Percentiles rank a stretch among this genome's conserved stretches.
These are phyloP conservation scores for Penicillium sp. DNA, from an alignment of 2,329 filamentous ascomycete genomes.

Conservation along the genomic window DNA sequence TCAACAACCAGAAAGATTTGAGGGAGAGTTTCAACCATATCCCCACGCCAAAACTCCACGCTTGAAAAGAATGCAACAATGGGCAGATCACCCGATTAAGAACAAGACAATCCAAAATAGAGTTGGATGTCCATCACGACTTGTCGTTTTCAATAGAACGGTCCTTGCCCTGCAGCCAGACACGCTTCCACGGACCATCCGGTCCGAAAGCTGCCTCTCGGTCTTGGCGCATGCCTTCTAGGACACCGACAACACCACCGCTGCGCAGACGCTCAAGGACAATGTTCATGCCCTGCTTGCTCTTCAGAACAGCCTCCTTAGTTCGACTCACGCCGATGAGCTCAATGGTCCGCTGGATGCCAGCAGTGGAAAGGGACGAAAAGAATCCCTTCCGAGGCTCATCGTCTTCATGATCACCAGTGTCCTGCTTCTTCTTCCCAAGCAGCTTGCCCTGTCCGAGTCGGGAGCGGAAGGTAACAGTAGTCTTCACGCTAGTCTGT, in stretches of 20 bases:
- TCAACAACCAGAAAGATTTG: conserved; percentile 5
- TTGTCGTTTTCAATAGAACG: conserved; percentile 29
- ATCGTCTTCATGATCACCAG: conserved; percentile 49
- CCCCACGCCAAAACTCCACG: conserved; percentile 23
- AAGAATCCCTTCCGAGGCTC: conserved; percentile 56
- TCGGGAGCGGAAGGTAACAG: conserved; percentile 60
- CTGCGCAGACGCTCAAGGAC: conserved; percentile 61
- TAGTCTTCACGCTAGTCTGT: conserved; percentile 58
- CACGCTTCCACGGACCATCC: conserved; percentile 43
- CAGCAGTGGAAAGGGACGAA: conserved; percentile 57
- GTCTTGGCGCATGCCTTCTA: conserved; percentile 67
- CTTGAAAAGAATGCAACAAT: conserved; percentile 19
- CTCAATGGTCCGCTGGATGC: conserved; percentile 63
- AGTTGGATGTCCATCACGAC: conserved; percentile 8
- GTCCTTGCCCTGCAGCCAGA: conserved; percentile 38
- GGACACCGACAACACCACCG: conserved; percentile 65
- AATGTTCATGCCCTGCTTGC: conserved; percentile 65
- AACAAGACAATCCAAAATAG: neutral
- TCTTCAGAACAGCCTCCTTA: conserved; percentile 59
- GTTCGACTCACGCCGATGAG: conserved; percentile 60
- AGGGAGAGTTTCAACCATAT: conserved; percentile 23
- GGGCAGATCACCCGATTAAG: neutral
- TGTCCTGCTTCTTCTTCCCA: conserved; percentile 39
- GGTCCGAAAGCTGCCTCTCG: conserved; percentile 44
- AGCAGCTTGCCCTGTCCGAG: conserved; percentile 58